Evolutionary conservation across 163 green algal species (phyloP).

Genomic region (Scenedesmus sp.): DNA sequence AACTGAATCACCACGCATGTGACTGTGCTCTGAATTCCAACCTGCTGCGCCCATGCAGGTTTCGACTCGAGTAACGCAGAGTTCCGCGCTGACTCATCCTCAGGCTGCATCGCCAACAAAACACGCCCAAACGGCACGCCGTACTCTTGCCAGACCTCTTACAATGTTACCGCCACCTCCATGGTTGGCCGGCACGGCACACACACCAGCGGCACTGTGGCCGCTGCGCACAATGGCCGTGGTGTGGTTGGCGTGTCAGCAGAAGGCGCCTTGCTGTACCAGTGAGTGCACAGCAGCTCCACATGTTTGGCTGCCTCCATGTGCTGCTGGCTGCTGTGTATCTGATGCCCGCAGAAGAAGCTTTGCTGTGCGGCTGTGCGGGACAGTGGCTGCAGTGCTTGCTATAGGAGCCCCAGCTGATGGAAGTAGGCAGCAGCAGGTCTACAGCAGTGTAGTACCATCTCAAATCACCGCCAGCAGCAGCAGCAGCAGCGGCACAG

Average conservation of each 20-base stretch:
- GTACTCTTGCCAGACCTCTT: background rate
- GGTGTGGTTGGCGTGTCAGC: conserved; percentile 7
- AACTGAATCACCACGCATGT: too few relatives aligned
- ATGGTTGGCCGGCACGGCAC: conserved; percentile 2
- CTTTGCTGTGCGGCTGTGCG: too few relatives aligned
- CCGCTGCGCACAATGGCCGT: background rate
- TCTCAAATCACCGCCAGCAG: too few relatives aligned
- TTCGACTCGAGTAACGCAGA: background rate
- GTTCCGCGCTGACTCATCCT: background rate
- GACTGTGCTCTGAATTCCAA: too few relatives aligned
- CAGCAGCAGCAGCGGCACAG: too few relatives aligned
- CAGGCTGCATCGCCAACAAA: background rate
- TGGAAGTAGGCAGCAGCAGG: too few relatives aligned
- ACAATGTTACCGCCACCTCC: background rate
- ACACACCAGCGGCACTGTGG: background rate
- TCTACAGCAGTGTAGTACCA: background rate
- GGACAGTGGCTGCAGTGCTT: too few relatives aligned
- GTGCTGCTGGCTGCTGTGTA: too few relatives aligned
- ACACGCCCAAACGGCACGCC: background rate
- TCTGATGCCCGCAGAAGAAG: too few relatives aligned
- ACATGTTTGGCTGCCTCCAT: too few relatives aligned
- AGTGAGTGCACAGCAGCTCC: background rate
- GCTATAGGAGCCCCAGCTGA: too few relatives aligned
- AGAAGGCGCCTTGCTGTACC: conserved; percentile 6
- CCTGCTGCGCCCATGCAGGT: background rate